Percentiles rank a stretch among this genome's conserved stretches.
Conservation (phyloP, 2,329 filamentous ascomycete genomes). For the Pseudofabraea citricarpa region DNA sequence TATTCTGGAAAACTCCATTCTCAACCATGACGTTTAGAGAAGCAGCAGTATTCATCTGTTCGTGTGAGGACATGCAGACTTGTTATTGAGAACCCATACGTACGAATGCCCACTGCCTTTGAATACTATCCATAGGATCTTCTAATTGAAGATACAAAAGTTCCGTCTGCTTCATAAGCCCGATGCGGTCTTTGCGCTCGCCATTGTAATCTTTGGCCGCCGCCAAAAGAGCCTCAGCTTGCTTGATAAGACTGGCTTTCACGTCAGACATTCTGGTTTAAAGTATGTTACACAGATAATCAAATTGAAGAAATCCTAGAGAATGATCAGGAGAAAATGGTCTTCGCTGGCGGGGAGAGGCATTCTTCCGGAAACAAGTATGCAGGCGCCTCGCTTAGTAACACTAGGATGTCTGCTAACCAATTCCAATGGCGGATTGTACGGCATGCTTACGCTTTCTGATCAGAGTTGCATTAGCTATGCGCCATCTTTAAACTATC, state of each 20-base stretch:
- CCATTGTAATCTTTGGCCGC: constrained; percentile 12
- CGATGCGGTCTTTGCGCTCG: constrained; percentile 6
- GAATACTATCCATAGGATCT: constrained; percentile 11
- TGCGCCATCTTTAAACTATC: no score
- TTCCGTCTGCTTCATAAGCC: constrained; percentile 13
- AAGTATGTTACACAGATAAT: no score
- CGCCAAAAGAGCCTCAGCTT: not conserved
- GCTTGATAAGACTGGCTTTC: not conserved
- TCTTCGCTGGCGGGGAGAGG: no score
- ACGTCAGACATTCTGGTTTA: no score
- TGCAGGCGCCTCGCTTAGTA: no score
- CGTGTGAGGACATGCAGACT: not conserved
- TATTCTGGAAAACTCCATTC: constrained; percentile 17
- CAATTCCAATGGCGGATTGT: no score
- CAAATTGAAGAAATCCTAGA: no score
- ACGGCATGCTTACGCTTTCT: no score
- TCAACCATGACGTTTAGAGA: constrained; percentile 14
- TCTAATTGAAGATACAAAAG: constrained; percentile 11
- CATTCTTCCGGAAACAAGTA: no score
- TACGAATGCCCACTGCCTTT: constrained; percentile 13
- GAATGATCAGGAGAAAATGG: no score
- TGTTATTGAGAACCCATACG: not conserved
- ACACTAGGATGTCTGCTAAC: no score
- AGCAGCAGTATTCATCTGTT: constrained; percentile 5
- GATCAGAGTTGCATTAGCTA: no score